phyloP scores from a whole-genome alignment of 2,329 filamentous ascomycete species.

The Cytospora piceae region DNA sequence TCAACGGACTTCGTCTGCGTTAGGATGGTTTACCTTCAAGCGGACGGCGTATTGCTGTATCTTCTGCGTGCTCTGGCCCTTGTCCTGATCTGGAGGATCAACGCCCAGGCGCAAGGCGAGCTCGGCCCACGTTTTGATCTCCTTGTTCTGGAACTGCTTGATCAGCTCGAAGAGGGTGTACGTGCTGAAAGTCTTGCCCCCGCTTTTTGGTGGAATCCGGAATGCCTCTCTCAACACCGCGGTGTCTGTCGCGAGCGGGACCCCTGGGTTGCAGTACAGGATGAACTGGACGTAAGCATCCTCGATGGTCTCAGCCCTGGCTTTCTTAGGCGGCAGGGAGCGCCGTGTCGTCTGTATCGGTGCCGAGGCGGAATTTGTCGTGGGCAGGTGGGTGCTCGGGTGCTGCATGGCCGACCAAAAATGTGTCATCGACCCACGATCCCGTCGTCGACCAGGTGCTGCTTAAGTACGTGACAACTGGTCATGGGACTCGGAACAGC shows the following conservation, averaged over 20 bases:
- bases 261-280: slow-evolving; percentile 85
- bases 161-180: slow-evolving; percentile 80
- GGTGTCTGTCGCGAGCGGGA: slow-evolving; percentile 72
- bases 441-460: slow-evolving; percentile 13
- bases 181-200: slow-evolving; percentile 82
- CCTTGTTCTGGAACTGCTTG: slow-evolving; percentile 74
- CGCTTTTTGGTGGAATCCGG: slow-evolving; percentile 79
- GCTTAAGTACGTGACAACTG: slow-evolving; percentile 1
- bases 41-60: slow-evolving; percentile 93
- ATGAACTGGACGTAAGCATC: slow-evolving; percentile 85
- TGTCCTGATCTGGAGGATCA: slow-evolving; percentile 77
- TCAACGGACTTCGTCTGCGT: neutral
- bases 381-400: slow-evolving; percentile 27
- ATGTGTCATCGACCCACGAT: slow-evolving; percentile 16
- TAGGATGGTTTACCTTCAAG: slow-evolving; percentile 70
- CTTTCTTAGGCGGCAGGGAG: slow-evolving; percentile 66
- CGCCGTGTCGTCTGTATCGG: slow-evolving; percentile 6
- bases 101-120: slow-evolving; percentile 86
- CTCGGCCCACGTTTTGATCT: slow-evolving; percentile 93
- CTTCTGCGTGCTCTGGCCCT: slow-evolving; percentile 88
- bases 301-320: slow-evolving; percentile 73
- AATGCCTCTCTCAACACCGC: slow-evolving; percentile 75
- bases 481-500: slow-evolving; percentile 9
- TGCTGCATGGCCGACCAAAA: slow-evolving; percentile 29
- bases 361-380: slow-evolving; percentile 15